Conservation (phyloP, 768 basidiomycete genomes). For the Rhodotorula paludigena region DNA sequence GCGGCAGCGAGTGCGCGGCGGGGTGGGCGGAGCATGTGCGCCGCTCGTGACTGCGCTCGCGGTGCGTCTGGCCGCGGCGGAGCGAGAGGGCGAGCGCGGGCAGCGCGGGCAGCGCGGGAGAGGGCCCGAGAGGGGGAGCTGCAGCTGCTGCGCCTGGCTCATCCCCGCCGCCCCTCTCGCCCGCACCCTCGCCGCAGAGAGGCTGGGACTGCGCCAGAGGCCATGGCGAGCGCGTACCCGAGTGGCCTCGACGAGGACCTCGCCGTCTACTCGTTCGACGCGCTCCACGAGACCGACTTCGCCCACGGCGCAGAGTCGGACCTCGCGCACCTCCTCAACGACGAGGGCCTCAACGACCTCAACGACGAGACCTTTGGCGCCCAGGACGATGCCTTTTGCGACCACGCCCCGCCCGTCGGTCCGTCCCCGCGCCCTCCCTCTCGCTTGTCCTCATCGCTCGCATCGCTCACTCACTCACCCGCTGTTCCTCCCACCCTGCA, state of each 20-base stretch:
- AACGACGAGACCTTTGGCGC: conserved; percentile 95
- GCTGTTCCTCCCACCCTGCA: conserved; percentile 43
- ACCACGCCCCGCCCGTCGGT: conserved; percentile 55
- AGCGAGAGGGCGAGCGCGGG: too few species aligned
- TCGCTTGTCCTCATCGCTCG: background rate
- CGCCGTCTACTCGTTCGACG: conserved; percentile 84
- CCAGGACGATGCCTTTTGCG: conserved; percentile 43
- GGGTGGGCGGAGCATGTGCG: too few species aligned
- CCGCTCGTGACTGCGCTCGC: too few species aligned
- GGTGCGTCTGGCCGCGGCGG: too few species aligned
- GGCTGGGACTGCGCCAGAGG: too few species aligned
- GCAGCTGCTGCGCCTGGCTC: too few species aligned
- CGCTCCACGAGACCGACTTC: conserved; percentile 56
- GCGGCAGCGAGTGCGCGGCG: too few species aligned
- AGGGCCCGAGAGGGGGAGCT: too few species aligned
- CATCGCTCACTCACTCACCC: background rate
- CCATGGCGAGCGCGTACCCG: background rate
- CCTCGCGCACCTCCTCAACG: conserved; percentile 75
- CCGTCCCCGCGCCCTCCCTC: conserved; percentile 43
- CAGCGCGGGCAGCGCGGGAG: too few species aligned
- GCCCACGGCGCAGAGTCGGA: conserved; percentile 68
- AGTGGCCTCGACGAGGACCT: conserved; percentile 60
- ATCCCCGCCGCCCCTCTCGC: too few species aligned
- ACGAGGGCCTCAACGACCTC: conserved; percentile 83
- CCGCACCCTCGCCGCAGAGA: too few species aligned